A percentile compares a stretch with the other conserved stretches of the same genome.
These are phyloP conservation scores for Globisporangium cederbergense DNA, from an alignment of 352 stramenopile species.

Conservation along the genomic window DNA sequence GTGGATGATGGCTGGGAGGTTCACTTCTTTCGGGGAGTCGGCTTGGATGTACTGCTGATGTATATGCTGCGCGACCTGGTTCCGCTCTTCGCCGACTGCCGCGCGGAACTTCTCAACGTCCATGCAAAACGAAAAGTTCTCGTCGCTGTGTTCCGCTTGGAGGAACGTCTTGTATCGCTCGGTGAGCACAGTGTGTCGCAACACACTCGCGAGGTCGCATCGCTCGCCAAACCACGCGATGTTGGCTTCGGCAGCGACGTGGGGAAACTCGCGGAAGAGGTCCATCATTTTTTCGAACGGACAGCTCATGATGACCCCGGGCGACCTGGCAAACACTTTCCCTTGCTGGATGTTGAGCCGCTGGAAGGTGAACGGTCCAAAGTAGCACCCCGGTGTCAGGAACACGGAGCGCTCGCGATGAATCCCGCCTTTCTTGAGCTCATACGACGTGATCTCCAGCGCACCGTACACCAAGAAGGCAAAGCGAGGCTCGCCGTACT, in stretches of 20 bases:
- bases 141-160: conserved; percentile 69
- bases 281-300: conserved; percentile 36
- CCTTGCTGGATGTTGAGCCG: conserved; percentile 44
- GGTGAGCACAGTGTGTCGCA: conserved; percentile 54
- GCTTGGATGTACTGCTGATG: conserved; percentile 53
- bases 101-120: conserved; percentile 58
- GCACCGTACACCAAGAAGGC: conserved; percentile 66
- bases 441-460: conserved; percentile 52
- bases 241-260: conserved; percentile 58
- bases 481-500: conserved; percentile 37
- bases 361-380: conserved; percentile 72
- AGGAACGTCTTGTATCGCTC: conserved; percentile 66
- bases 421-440: conserved; percentile 24
- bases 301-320: conserved; percentile 56
- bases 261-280: conserved; percentile 54
- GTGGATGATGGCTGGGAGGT: conserved; percentile 58
- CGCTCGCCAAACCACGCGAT: conserved; percentile 74
- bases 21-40: conserved; percentile 64
- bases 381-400: conserved; percentile 66
- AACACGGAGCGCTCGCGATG: conserved; percentile 46
- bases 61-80: conserved; percentile 37
- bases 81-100: conserved; percentile 23
- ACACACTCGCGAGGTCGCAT: conserved; percentile 59
- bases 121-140: conserved; percentile 76
- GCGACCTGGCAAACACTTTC: conserved; percentile 47